phyloP scores from a whole-genome alignment of 768 basidiomycete genomes.

The Imleria badia region DNA sequence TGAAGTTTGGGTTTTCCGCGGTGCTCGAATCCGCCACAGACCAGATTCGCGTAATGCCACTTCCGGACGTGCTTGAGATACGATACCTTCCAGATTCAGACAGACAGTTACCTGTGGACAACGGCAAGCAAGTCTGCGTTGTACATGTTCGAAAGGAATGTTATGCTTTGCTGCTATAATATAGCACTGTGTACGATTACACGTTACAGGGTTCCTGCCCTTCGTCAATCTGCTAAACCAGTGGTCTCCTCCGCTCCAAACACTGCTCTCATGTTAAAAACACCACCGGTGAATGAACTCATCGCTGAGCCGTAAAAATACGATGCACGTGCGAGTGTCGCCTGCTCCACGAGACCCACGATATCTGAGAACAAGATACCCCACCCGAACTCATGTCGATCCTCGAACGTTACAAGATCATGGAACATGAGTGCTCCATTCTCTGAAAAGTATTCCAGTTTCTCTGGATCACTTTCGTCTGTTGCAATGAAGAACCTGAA shows the following conservation, averaged over 20 bases:
- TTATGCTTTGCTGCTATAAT: constrained; percentile 2
- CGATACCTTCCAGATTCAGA: background rate
- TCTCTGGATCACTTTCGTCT: constrained; percentile 38
- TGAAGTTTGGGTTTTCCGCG: constrained; percentile 68
- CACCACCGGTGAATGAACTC: constrained; percentile 41
- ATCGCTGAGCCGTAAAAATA: constrained; percentile 41
- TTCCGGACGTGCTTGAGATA: constrained; percentile 20
- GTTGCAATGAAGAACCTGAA: constrained; percentile 34
- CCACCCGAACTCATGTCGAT: constrained; percentile 40
- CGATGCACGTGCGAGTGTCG: constrained; percentile 32
- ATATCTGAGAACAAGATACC: constrained; percentile 40
- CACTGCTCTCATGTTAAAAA: constrained; percentile 38
- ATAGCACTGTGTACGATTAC: background rate
- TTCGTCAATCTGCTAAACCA: constrained; percentile 34
- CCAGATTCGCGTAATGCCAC: constrained; percentile 27
- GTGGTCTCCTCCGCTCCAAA: constrained; percentile 35
- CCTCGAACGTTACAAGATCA: constrained; percentile 41
- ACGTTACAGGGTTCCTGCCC: background rate
- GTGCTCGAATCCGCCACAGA: constrained; percentile 32
- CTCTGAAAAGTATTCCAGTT: constrained; percentile 29
- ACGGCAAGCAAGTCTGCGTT: constrained; percentile 1
- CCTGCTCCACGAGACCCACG: constrained; percentile 41
- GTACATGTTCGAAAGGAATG: constrained; percentile 11
- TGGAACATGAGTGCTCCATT: constrained; percentile 37
- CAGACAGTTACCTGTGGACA: background rate